Percentiles rank a stretch among this genome's conserved stretches.
Evolutionary conservation across 352 stramenopile species (phyloP).

Genomic region (Sclerospora graminicola): DNA sequence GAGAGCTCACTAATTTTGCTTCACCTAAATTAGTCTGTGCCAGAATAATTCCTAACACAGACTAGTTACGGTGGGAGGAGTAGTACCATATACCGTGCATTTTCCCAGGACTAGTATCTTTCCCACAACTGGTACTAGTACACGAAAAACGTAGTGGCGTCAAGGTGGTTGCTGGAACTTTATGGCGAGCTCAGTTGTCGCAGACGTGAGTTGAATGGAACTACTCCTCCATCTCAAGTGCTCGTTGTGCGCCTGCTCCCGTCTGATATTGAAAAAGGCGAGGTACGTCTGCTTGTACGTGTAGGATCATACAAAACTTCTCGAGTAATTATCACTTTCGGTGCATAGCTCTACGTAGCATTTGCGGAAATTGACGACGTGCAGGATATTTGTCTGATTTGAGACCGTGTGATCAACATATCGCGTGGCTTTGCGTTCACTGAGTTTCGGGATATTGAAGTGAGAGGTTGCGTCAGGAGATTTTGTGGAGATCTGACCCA

Average conservation of each 20-base stretch:
- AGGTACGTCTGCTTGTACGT: slow-evolving; percentile 27
- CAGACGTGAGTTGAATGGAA: slow-evolving; percentile 6
- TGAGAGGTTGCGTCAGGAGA: slow-evolving; percentile 12
- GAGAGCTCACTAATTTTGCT: no score
- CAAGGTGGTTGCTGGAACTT: background rate
- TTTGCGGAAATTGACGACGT: slow-evolving; percentile 60
- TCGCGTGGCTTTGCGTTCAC: slow-evolving; percentile 74
- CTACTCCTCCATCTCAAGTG: slow-evolving; percentile 35
- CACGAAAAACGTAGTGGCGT: no score
- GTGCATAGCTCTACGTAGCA: slow-evolving; percentile 53
- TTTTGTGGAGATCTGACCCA: background rate
- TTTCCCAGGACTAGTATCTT: no score
- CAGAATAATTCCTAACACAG: no score
- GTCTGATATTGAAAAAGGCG: slow-evolving; percentile 58
- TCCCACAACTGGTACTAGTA: no score
- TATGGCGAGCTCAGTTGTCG: slow-evolving; percentile 1
- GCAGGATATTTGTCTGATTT: slow-evolving; percentile 60
- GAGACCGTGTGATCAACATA: slow-evolving; percentile 52
- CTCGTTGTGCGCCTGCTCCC: slow-evolving; percentile 62
- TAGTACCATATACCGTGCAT: no score
- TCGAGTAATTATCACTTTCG: background rate
- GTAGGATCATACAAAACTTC: background rate
- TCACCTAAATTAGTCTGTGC: no score
- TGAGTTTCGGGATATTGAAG: slow-evolving; percentile 60
- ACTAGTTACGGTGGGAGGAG: no score